A percentile compares a stretch with the other conserved stretches of the same genome.
These are phyloP conservation scores for Fusarium fujikuroi DNA, from an alignment of 2,329 filamentous ascomycete genomes.

Conservation along the genomic window DNA sequence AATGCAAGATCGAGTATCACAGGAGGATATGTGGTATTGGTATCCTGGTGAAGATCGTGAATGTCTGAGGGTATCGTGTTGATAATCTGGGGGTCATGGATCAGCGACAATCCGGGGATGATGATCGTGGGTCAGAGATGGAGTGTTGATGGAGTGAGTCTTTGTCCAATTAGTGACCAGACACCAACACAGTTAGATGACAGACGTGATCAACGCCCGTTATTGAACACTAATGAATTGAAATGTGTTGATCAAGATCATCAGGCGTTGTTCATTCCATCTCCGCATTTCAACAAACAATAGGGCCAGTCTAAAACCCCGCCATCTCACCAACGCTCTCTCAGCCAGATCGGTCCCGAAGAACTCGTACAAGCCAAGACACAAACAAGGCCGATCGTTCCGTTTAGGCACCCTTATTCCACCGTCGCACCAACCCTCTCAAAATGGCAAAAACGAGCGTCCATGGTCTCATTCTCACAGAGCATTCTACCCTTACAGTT, in stretches of 20 bases:
- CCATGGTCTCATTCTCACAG: background rate
- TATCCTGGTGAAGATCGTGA: background rate
- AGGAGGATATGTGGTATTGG: fast-evolving
- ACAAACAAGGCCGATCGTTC: background rate
- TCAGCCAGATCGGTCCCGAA: background rate
- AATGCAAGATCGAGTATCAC: background rate
- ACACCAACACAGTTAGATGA: background rate
- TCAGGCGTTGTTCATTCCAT: background rate
- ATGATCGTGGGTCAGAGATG: background rate
- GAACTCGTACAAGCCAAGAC: background rate
- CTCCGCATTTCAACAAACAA: background rate
- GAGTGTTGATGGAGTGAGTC: background rate
- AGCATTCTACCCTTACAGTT: background rate
- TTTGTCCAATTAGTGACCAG: background rate
- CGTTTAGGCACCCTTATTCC: conserved; percentile 4
- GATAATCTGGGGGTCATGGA: background rate
- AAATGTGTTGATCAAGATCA: background rate
- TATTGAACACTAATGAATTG: background rate
- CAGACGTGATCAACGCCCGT: background rate
- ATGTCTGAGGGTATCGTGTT: background rate
- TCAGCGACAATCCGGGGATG: background rate
- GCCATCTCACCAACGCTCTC: background rate
- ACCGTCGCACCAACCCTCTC: background rate
- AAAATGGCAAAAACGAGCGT: background rate
- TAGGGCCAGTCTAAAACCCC: background rate